Percentiles rank a stretch among this genome's conserved stretches.
Conservation (phyloP, 371 early-diverging fungal genomes). For the Batrachochytrium dendrobatidis region DNA sequence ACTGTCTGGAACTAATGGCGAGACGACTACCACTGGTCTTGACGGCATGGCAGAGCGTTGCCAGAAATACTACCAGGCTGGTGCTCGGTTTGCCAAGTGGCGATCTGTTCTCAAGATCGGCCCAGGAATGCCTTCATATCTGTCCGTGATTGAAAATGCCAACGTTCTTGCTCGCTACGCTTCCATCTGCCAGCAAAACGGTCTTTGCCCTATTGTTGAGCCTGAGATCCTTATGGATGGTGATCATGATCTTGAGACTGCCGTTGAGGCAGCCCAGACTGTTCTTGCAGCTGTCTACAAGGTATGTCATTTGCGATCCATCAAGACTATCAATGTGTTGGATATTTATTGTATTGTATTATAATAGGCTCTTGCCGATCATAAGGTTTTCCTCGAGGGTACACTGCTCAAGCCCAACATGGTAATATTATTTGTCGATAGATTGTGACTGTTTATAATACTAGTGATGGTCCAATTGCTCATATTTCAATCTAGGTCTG, state of each 20-base stretch:
- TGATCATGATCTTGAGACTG: constrained; percentile 45
- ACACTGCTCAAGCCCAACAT: constrained; percentile 60
- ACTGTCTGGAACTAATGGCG: constrained; percentile 46
- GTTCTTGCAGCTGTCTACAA: constrained; percentile 52
- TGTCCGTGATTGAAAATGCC: constrained; percentile 55
- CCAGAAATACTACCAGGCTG: constrained; percentile 38
- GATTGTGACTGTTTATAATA: constrained; percentile 5
- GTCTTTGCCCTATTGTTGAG: constrained; percentile 63
- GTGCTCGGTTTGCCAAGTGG: constrained; percentile 67
- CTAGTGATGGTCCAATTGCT: background rate
- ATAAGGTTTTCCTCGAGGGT: constrained; percentile 55
- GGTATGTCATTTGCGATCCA: too few relatives aligned
- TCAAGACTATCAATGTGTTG: too few relatives aligned
- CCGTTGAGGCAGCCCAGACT: constrained; percentile 37
- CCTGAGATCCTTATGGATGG: constrained; percentile 67
- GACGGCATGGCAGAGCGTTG: constrained; percentile 53
- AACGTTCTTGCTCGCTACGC: constrained; percentile 59
- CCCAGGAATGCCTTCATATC: constrained; percentile 34
- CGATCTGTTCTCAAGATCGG: constrained; percentile 52
- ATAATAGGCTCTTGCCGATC: constrained; percentile 31
- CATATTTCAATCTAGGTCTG: constrained; percentile 20
- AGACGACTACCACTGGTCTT: constrained; percentile 57
- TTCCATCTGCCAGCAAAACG: constrained; percentile 47
- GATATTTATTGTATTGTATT: too few relatives aligned
- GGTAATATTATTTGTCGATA: constrained; percentile 23